Conservation (phyloP, 208 protist genomes). For the Leishmania tropica region DNA sequence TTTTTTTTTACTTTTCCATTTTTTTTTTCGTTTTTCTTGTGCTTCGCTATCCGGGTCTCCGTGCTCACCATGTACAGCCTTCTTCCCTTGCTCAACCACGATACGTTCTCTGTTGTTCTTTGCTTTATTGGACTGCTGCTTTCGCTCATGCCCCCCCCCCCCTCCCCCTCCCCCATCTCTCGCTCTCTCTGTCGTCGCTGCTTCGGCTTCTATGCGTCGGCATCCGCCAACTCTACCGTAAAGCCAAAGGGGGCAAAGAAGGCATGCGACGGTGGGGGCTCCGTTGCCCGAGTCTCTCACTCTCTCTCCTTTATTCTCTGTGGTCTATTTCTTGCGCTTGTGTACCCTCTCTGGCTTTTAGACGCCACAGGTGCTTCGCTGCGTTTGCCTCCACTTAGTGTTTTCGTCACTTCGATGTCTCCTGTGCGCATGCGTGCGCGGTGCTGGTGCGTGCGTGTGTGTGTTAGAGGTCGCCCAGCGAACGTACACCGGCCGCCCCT, state of each 20-base stretch:
- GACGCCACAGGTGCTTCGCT: neutral
- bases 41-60: slow-evolving; percentile 1
- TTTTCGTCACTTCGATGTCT: neutral
- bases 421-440: neutral
- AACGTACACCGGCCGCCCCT: neutral
- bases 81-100: neutral
- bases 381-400: neutral
- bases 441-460: neutral
- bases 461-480: too few relatives aligned
- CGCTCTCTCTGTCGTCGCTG: neutral
- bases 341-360: neutral
- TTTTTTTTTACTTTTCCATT: neutral
- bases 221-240: too few relatives aligned
- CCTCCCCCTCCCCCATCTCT: neutral
- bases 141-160: neutral
- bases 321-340: neutral
- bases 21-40: neutral
- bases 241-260: neutral
- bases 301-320: neutral
- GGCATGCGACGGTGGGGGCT: neutral
- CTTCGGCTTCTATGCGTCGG: neutral
- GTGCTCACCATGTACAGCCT: neutral
- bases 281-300: slow-evolving; percentile 23
- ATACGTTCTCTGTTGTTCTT: slow-evolving; percentile 32
- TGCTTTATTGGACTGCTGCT: neutral